Conservation (phyloP, 805 yeast species). For the Saccharomycopsis javanensis region DNA sequence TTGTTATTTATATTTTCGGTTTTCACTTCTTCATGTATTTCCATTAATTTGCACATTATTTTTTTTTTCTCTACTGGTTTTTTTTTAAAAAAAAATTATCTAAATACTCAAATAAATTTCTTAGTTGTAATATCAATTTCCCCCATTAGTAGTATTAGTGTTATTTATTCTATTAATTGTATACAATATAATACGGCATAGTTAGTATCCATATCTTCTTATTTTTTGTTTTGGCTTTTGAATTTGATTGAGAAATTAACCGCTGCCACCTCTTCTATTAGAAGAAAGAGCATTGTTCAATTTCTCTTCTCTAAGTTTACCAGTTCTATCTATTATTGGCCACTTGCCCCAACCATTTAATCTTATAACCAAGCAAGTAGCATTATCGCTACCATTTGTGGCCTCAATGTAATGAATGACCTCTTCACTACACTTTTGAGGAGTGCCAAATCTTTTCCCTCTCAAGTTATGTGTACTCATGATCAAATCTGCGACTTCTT, state of each 20-base stretch:
- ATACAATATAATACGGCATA: neutral
- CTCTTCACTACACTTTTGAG: conserved; percentile 79
- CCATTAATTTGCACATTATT: neutral
- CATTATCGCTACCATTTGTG: conserved; percentile 89
- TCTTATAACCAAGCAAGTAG: conserved; percentile 79
- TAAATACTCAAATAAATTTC: no score
- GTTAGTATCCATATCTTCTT: neutral
- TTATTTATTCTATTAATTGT: neutral
- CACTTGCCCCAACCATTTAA: conserved; percentile 91
- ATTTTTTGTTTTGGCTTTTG: no score
- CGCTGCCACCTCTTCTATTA: conserved; percentile 11
- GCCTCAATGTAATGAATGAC: conserved; percentile 76
- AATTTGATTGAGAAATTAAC: no score
- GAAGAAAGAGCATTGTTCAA: conserved; percentile 32
- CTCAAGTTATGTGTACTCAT: conserved; percentile 50
- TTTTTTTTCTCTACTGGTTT: neutral
- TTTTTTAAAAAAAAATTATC: neutral
- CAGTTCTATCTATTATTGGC: conserved; percentile 80
- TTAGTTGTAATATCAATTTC: no score
- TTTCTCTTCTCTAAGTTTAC: conserved; percentile 65
- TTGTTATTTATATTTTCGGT: neutral
- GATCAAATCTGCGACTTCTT: conserved; percentile 81
- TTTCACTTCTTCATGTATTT: neutral
- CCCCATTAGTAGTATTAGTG: no score
- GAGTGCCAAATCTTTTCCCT: conserved; percentile 66